Evolutionary conservation across 2,329 filamentous ascomycete species (phyloP), one percentile per base, ranked within the genome.

Genomic region (Blumeriella jaapii): DNA sequence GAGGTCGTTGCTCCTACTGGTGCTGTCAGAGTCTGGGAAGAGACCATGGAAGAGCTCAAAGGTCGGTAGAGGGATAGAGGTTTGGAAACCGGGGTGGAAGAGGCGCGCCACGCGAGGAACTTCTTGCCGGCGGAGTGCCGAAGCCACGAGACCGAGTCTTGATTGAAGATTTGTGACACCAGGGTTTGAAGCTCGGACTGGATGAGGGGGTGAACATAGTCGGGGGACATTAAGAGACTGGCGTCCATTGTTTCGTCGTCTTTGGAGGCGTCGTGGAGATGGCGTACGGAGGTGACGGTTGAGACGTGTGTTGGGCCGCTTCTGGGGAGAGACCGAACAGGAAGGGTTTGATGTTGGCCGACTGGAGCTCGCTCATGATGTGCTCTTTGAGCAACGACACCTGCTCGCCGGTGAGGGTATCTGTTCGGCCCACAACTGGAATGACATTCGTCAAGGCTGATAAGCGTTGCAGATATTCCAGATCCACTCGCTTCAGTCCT

Each of bases 241-340:
- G 87, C 89, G 55, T 96, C 89, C 78, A 96, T 93, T 27, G 70
- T 75, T 24, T 94, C 84, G 41, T 75, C 63, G 50, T 95, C 85
- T 14, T 72, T 71, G 1, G 70, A 73, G 72, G 65, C 9, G 72
- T 71, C 13, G 82, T 91, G 1, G 89, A 95, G 13, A 94, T 69
- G 1, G 83, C 75, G 53, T 83, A 93, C 2, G 78, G 74, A 39
- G 62, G 62, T 9, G 57, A 55, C 1, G 58, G 50, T n/a, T 41
- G 44, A 26, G 40, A 44, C 7, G 42, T 39, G 20, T 38, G 14
- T 7, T 40, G 34, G 29, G 38, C 24, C 11, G 42, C 39, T 14
- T 52, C 38, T 5, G 40, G 35, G 28, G 31, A 55, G 43, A 23
- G 54, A 3, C 49, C 27, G 45, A 91, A 89, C 7, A 72, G 63